Evolutionary conservation across 1,284 basidiomycete genomes (phyloP).

Genomic region (Phellopilus nigrolimitatus): DNA sequence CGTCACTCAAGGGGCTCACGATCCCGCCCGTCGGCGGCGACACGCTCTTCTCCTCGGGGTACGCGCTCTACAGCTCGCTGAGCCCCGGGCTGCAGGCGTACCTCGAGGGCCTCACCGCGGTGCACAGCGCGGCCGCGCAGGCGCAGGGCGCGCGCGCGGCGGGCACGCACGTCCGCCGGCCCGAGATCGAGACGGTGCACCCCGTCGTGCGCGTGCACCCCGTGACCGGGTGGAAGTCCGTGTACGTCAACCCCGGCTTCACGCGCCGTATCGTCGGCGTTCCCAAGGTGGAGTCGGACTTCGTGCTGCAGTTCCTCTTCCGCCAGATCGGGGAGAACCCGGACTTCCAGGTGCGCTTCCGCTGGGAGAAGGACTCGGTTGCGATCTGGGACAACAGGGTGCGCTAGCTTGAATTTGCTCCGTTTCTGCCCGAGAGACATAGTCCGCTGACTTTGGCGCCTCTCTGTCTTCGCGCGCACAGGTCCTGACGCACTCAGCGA

Average conservation of each 20-base stretch:
- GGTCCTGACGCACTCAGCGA: conserved; percentile 73
- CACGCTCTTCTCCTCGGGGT: conserved; percentile 65
- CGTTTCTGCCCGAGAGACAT: no score
- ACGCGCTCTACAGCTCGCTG: conserved; percentile 67
- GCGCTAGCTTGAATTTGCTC: conserved; percentile 24
- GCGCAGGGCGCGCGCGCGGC: conserved; percentile 63
- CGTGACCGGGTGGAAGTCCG: conserved; percentile 75
- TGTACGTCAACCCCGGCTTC: conserved; percentile 46
- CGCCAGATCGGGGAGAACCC: conserved; percentile 62
- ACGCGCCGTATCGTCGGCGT: conserved; percentile 68
- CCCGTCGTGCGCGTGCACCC: conserved; percentile 72
- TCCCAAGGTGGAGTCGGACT: conserved; percentile 76
- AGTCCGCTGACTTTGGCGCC: no score
- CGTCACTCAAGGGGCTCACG: conserved; percentile 65
- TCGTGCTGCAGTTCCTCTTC: conserved; percentile 66
- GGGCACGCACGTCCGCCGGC: conserved; percentile 58
- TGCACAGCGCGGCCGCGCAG: conserved; percentile 66
- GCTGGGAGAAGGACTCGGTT: conserved; percentile 63
- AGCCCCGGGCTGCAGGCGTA: conserved; percentile 64
- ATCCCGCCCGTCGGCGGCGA: conserved; percentile 64
- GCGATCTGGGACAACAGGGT: conserved; percentile 75
- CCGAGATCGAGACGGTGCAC: conserved; percentile 65
- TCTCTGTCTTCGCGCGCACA: conserved; percentile 24
- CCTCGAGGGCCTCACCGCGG: conserved; percentile 57
- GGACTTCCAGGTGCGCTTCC: conserved; percentile 70